Percentiles rank a stretch among this genome's conserved stretches.
Conservation (phyloP, 208 protist genomes). For the Phytomonas sp. region DNA sequence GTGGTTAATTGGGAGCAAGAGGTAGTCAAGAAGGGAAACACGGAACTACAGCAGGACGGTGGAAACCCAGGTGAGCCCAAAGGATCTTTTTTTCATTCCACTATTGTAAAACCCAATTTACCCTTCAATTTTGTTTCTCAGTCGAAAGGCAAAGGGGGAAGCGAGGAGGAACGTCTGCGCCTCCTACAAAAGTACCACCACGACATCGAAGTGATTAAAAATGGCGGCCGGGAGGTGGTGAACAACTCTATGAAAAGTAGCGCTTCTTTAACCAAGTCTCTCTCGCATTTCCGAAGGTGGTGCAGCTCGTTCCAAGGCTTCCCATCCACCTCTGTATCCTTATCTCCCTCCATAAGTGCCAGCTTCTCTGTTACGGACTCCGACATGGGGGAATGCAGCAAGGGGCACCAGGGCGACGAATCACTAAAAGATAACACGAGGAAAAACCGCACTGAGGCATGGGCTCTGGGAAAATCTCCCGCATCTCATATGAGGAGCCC, state of each 20-base stretch:
- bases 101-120: background rate
- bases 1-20: background rate
- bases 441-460: background rate
- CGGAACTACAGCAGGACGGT: background rate
- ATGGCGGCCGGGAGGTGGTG: conserved; percentile 36
- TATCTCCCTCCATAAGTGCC: background rate
- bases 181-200: conserved; percentile 38
- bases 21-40: background rate
- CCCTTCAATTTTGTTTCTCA: conserved; percentile 1
- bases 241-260: conserved; percentile 28
- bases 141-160: conserved; percentile 7
- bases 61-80: background rate
- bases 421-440: background rate
- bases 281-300: conserved; percentile 22
- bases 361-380: background rate
- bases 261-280: conserved; percentile 20
- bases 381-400: background rate
- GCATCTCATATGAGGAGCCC: background rate
- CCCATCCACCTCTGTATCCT: background rate
- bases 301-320: background rate
- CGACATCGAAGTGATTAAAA: conserved; percentile 37
- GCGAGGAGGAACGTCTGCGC: conserved; percentile 20
- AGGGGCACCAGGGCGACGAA: background rate
- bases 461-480: background rate
- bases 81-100: background rate